A percentile compares a stretch with the other conserved stretches of the same genome.
Conservation (phyloP, 345 rosid genomes). For the Physaria fendleri region DNA sequence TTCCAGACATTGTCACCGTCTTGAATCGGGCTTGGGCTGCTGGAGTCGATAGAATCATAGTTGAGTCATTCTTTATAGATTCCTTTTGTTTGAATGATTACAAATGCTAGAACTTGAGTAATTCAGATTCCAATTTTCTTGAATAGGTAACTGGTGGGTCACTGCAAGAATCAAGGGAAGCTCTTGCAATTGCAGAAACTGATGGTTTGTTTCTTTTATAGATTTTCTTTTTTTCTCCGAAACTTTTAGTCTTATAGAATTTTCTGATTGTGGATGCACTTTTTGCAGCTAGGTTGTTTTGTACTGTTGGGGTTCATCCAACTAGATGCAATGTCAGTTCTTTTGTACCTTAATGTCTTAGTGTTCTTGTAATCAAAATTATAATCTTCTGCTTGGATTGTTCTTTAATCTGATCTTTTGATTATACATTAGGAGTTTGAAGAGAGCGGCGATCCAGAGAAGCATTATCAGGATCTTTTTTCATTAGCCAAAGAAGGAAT, state of each 20-base stretch:
- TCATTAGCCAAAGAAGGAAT: conserved; percentile 77
- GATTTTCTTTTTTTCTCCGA: neutral
- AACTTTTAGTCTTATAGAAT: neutral
- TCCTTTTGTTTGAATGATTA: neutral
- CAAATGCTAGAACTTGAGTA: neutral
- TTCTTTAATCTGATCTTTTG: conserved; percentile 12
- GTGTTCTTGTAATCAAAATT: neutral
- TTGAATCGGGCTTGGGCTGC: conserved; percentile 86
- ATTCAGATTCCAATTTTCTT: neutral
- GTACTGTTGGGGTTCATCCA: conserved; percentile 95
- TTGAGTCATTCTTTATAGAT: conserved; percentile 16
- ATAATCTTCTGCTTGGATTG: neutral
- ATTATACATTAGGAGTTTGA: conserved; percentile 66
- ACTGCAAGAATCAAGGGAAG: conserved; percentile 79
- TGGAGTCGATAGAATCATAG: conserved; percentile 92
- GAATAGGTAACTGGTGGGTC: conserved; percentile 95
- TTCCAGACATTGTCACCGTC: conserved; percentile 62
- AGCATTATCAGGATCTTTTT: conserved; percentile 75
- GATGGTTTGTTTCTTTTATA: conserved; percentile 45
- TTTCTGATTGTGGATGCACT: neutral
- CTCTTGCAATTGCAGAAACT: conserved; percentile 92
- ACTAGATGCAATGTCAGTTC: conserved; percentile 78
- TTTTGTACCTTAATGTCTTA: conserved; percentile 8
- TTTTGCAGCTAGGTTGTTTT: conserved; percentile 70
- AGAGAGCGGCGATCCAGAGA: conserved; percentile 79